Conservation (phyloP, 2,329 filamentous ascomycete species). For the Phaeosphaeria sp. region DNA sequence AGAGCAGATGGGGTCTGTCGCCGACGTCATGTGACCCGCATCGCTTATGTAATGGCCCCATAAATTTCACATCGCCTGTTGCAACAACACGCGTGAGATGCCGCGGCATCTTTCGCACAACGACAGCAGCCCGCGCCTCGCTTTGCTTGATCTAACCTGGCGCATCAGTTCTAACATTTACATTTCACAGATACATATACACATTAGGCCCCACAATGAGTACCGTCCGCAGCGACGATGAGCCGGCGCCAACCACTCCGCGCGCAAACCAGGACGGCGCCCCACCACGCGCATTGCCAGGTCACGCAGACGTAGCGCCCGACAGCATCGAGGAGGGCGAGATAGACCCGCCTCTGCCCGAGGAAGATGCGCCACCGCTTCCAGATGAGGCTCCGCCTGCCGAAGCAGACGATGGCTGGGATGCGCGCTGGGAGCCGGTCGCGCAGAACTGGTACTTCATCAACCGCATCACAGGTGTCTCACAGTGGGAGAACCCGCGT, state of each 20-base stretch:
- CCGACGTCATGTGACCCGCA: slow-evolving; percentile 9
- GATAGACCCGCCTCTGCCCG: slow-evolving; percentile 31
- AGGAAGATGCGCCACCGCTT: slow-evolving; percentile 45
- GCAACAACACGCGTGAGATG: slow-evolving; percentile 7
- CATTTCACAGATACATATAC: slow-evolving; percentile 15
- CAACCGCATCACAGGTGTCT: slow-evolving; percentile 77
- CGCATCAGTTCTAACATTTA: slow-evolving; percentile 21
- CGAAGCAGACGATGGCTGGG: slow-evolving; percentile 74
- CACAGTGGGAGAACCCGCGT: slow-evolving; percentile 87
- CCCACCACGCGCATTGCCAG: slow-evolving; percentile 12
- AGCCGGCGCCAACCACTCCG: slow-evolving; percentile 15
- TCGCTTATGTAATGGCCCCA: neutral
- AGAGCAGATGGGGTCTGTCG: neutral
- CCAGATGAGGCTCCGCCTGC: slow-evolving; percentile 58
- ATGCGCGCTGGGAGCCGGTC: slow-evolving; percentile 75
- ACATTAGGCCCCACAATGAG: slow-evolving; percentile 18
- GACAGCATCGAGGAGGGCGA: slow-evolving; percentile 18
- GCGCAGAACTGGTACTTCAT: slow-evolving; percentile 80
- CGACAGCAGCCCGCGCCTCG: slow-evolving; percentile 20
- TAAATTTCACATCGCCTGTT: neutral
- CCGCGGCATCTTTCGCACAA: neutral
- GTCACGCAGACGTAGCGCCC: slow-evolving; percentile 9
- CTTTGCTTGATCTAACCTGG: slow-evolving; percentile 14
- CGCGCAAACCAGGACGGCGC: neutral
- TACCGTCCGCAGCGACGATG: slow-evolving; percentile 11